These are phyloP conservation scores for Haplosporangium gracile DNA, from an alignment of 192 early-diverging fungal genomes.

Conservation along the genomic window DNA sequence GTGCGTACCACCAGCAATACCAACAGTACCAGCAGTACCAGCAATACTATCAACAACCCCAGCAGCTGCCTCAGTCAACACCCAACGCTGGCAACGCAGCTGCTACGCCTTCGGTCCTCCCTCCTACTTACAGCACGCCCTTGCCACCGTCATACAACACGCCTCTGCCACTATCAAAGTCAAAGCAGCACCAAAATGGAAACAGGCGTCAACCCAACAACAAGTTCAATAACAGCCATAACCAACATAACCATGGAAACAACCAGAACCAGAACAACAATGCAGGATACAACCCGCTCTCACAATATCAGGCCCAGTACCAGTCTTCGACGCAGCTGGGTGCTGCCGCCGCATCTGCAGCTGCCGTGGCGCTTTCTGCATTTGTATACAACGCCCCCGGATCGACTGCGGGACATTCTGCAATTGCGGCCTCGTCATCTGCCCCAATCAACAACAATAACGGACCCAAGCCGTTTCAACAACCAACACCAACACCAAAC, in stretches of 20 bases:
- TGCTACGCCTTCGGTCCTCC: conserved; percentile 7
- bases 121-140: conserved; percentile 43
- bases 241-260: not conserved
- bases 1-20: conserved; percentile 16
- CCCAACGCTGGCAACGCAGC: not conserved
- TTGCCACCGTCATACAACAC: conserved; percentile 18
- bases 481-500: not conserved
- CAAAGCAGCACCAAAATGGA: conserved; percentile 10
- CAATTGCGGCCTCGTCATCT: not conserved
- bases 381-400: conserved; percentile 6
- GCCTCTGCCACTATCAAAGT: conserved; percentile 10
- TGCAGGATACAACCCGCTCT: conserved; percentile 5
- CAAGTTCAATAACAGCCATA: not conserved
- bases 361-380: conserved; percentile 24
- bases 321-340: conserved; percentile 43
- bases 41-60: conserved; percentile 17
- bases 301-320: conserved; percentile 48
- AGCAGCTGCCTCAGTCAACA: not conserved
- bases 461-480: not conserved
- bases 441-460: not conserved
- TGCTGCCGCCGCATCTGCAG: conserved; percentile 50
- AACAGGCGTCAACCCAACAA: conserved; percentile 7
- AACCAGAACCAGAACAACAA: not conserved
- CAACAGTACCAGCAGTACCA: conserved; percentile 39
- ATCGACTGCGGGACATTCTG: not conserved